Evolutionary conservation across 1,284 basidiomycete genomes (phyloP), one percentile per base, ranked within the genome.

Genomic region (Inonotus obliquus): DNA sequence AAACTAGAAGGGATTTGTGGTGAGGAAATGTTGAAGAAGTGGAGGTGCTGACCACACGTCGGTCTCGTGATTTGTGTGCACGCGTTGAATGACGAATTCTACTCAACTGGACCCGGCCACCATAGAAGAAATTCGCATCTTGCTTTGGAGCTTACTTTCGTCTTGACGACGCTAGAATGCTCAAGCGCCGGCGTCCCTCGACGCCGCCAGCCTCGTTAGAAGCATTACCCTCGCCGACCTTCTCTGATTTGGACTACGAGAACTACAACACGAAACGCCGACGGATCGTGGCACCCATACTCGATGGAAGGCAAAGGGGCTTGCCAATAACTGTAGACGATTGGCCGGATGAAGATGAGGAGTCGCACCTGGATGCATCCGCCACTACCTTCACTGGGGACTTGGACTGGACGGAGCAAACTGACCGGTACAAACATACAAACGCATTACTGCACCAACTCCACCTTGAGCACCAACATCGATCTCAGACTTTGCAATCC

Each of bases 371-470:
- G n/a, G 32, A 27, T 44, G 6, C n/a, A 17, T 23, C 21, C 35
- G 7, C 25, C 35, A 41, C 54, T n/a, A 35, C 19, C 45, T 51
- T 58, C 11, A 54, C 59, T 27, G 63, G 57, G 29, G 61, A 52
- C 38, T 29, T 59, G 10, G 58, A 63, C 29, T 70, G 72, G 65
- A 67, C 69, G 23, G 66, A 67, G 58, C 63, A 65, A 37, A 67
- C 73, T 1, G 70, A 69, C 19, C 67, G 70, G 67, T 90, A 90
- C 74, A 81, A 79, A 68, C 73, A 76, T 41, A 75, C 81, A 54
- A 91, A 91, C 70, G 80, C 66, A 53, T 72, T 88, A 59, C 78
- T 91, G 25, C 82, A 86, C 63, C 84, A 89, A 67, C 71, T 91
- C 51, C 89, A 90, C 67, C 77, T 82, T 39, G 77, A 85, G 29